These are phyloP conservation scores for Pyrenophora teres DNA, from an alignment of 2,329 filamentous ascomycete species.

Conservation along the genomic window DNA sequence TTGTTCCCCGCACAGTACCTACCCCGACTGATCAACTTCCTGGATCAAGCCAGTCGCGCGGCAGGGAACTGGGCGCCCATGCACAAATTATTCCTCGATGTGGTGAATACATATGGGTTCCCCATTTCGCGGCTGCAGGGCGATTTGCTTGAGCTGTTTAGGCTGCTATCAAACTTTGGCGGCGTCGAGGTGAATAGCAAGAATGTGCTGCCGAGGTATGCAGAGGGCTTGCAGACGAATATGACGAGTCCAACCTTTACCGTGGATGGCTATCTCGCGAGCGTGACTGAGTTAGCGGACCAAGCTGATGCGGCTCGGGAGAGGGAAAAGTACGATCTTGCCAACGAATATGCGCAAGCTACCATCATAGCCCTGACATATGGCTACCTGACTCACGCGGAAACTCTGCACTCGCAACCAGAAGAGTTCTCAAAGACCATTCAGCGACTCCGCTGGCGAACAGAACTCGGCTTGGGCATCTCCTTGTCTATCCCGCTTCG, in stretches of 20 bases:
- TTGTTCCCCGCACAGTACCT: conserved; percentile 45
- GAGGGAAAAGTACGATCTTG: conserved; percentile 19
- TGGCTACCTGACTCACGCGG: conserved; percentile 38
- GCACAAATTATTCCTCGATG: conserved; percentile 28
- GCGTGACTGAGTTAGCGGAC: conserved; percentile 24
- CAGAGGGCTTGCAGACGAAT: conserved; percentile 23
- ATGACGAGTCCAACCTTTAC: conserved; percentile 25
- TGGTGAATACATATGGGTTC: conserved; percentile 34
- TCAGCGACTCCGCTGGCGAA: conserved; percentile 39
- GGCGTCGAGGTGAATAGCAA: conserved; percentile 22
- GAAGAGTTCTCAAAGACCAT: conserved; percentile 27
- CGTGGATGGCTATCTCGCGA: conserved; percentile 23
- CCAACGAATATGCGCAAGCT: conserved; percentile 30
- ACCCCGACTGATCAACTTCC: conserved; percentile 42
- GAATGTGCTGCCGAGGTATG: conserved; percentile 33
- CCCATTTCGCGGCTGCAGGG: conserved; percentile 35
- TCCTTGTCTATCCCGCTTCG: conserved; percentile 23
- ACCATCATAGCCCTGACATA: conserved; percentile 40
- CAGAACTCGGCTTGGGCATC: conserved; percentile 32
- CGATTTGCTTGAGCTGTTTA: conserved; percentile 40
- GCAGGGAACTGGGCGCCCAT: conserved; percentile 27
- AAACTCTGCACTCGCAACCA: conserved; percentile 30
- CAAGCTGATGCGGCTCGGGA: conserved; percentile 24
- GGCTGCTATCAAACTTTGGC: conserved; percentile 31
- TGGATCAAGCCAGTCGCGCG: conserved; percentile 31